Evolutionary conservation across 805 yeast genomes (phyloP).

Genomic region (Metschnikowia baotianmanensis): DNA sequence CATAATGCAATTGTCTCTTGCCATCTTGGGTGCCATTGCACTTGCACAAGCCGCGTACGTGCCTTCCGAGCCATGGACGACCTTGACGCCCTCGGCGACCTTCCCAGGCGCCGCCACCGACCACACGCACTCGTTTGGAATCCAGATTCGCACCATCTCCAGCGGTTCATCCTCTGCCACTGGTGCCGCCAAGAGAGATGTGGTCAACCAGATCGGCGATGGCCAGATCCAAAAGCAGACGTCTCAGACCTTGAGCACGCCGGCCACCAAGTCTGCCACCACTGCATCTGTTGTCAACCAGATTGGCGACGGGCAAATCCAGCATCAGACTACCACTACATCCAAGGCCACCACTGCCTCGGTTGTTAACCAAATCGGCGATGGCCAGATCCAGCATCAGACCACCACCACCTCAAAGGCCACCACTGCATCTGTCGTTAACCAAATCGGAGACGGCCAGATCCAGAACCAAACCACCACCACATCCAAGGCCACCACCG

Average conservation of each 20-base stretch:
- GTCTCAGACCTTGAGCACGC: slow-evolving; percentile 27
- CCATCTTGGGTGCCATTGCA: slow-evolving; percentile 39
- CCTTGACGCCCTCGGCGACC: slow-evolving; percentile 64
- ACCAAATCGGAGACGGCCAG: slow-evolving; percentile 48
- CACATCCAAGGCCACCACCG: slow-evolving; percentile 13
- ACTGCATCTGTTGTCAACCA: slow-evolving; percentile 27
- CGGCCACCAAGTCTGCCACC: slow-evolving; percentile 24
- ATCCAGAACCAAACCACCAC: slow-evolving; percentile 43
- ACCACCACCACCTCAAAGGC: slow-evolving; percentile 11
- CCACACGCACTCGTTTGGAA: slow-evolving; percentile 60
- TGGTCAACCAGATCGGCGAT: slow-evolving; percentile 56
- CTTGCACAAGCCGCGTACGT: slow-evolving; percentile 58
- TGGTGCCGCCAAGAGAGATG: slow-evolving; percentile 31
- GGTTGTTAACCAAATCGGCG: slow-evolving; percentile 17
- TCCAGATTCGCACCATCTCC: slow-evolving; percentile 54
- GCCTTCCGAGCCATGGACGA: slow-evolving; percentile 67
- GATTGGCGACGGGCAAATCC: slow-evolving; percentile 21
- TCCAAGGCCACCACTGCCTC: slow-evolving; percentile 10
- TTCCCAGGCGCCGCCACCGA: slow-evolving; percentile 56
- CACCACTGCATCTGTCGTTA: slow-evolving; percentile 33
- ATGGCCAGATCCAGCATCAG: slow-evolving; percentile 19
- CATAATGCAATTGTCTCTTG: slow-evolving; percentile 17
- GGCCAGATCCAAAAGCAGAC: slow-evolving; percentile 55
- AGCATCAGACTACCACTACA: slow-evolving; percentile 12
- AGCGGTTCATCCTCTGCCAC: slow-evolving; percentile 32